Conservation (phyloP, 805 yeast species). For the Wickerhamiella shivajii region DNA sequence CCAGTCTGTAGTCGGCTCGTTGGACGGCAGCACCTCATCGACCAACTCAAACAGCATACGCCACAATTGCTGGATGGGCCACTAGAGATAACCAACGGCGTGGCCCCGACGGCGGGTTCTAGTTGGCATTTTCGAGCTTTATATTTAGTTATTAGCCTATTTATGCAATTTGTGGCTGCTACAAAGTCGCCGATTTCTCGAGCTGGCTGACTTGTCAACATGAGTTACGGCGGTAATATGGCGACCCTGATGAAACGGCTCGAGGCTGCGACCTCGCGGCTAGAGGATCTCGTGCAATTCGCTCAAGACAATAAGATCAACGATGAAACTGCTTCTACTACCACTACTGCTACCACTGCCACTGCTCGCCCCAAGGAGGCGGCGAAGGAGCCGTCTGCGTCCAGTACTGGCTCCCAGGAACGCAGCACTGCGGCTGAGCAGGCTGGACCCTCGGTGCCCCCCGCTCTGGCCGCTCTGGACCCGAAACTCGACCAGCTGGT, state of each 20-base stretch:
- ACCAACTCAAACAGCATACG: too few relatives aligned
- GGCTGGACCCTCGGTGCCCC: neutral
- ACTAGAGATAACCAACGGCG: too few relatives aligned
- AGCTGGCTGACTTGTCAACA: neutral
- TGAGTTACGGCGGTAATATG: conserved; percentile 73
- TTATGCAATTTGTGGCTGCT: too few relatives aligned
- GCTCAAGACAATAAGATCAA: conserved; percentile 3
- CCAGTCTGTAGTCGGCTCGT: conserved; percentile 26
- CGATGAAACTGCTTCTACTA: neutral
- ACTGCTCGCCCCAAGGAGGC: neutral
- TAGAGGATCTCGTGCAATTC: conserved; percentile 73
- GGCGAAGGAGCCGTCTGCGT: neutral
- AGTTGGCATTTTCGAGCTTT: too few relatives aligned
- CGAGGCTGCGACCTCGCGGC: conserved; percentile 86
- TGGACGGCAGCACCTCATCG: neutral
- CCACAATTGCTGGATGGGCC: too few relatives aligned
- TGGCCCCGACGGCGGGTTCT: too few relatives aligned
- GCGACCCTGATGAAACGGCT: conserved; percentile 65
- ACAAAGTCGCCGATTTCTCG: neutral
- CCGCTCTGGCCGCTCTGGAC: conserved; percentile 7
- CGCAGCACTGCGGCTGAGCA: too few relatives aligned
- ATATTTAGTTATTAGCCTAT: too few relatives aligned
- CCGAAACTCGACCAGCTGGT: conserved; percentile 9
- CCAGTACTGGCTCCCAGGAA: too few relatives aligned
- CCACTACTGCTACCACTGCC: neutral